Evolutionary conservation across 495 filamentous ascomycete genomes (phyloP).

Genomic region (Aspergillus hancockii): DNA sequence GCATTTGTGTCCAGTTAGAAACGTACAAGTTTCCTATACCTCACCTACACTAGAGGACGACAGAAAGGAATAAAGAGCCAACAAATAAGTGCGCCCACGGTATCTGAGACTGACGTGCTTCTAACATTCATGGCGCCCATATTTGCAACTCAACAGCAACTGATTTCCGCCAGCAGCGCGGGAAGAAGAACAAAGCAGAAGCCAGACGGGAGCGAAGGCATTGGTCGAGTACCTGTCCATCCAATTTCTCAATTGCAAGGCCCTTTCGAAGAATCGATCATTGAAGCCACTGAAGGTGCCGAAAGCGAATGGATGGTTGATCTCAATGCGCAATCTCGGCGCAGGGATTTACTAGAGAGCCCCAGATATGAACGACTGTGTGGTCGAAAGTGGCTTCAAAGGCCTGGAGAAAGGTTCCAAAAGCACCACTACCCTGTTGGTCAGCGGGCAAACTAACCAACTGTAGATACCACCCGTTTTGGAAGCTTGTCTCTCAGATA

Average conservation of each 20-base stretch:
- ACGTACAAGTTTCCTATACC: not conserved
- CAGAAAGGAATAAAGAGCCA: not conserved
- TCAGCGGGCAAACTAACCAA: slow-evolving; percentile 3
- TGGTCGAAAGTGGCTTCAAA: slow-evolving; percentile 72
- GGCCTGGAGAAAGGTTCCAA: slow-evolving; percentile 53
- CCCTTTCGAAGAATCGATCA: slow-evolving; percentile 90
- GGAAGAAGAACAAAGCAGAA: slow-evolving; percentile 7
- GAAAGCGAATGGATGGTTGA: slow-evolving; percentile 52
- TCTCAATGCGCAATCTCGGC: slow-evolving; percentile 65
- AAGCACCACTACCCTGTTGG: not conserved
- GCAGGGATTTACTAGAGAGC: slow-evolving; percentile 67
- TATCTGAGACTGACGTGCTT: not conserved
- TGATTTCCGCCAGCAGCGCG: slow-evolving; percentile 9
- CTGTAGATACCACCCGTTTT: slow-evolving; percentile 73
- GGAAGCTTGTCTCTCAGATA: slow-evolving; percentile 90
- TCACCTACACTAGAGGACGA: not conserved
- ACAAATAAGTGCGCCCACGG: too few relatives aligned
- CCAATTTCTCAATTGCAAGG: slow-evolving; percentile 85
- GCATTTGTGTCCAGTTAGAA: not conserved
- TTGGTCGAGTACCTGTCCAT: slow-evolving; percentile 57
- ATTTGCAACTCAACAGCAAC: not conserved
- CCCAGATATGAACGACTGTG: slow-evolving; percentile 63
- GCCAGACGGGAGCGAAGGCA: not conserved
- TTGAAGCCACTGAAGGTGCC: slow-evolving; percentile 60
- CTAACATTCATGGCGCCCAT: slow-evolving; percentile 3